Evolutionary conservation across 2,329 filamentous ascomycete species (phyloP).

Genomic region (Ramichloridium luteum): DNA sequence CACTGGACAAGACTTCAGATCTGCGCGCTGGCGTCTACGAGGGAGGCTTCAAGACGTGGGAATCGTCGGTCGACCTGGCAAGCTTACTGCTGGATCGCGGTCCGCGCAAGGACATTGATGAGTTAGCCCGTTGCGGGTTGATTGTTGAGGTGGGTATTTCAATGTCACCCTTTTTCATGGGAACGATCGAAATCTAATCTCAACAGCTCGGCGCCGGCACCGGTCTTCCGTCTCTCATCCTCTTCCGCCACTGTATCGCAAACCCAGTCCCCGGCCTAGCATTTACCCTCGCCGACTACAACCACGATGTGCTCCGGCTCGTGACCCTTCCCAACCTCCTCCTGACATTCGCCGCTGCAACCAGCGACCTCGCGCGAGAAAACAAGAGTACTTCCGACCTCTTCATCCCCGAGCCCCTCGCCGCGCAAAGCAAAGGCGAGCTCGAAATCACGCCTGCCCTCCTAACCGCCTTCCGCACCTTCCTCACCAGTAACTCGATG

Average conservation of each 20-base stretch:
- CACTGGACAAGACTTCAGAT: slow-evolving; percentile 56
- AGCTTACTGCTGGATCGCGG: slow-evolving; percentile 45
- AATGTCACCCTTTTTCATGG: too few species aligned
- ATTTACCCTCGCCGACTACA: slow-evolving; percentile 67
- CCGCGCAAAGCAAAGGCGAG: slow-evolving; percentile 36
- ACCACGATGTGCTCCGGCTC: slow-evolving; percentile 61
- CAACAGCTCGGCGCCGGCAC: slow-evolving; percentile 69
- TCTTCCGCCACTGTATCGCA: slow-evolving; percentile 52
- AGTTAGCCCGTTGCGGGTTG: slow-evolving; percentile 37
- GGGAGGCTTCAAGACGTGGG: slow-evolving; percentile 82
- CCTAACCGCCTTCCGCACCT: slow-evolving; percentile 44
- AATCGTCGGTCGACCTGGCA: slow-evolving; percentile 70
- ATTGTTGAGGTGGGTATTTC: slow-evolving; percentile 32
- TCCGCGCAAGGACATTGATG: slow-evolving; percentile 37
- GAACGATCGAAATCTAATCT: too few species aligned
- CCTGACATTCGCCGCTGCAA: slow-evolving; percentile 45
- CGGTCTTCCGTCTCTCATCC: slow-evolving; percentile 57
- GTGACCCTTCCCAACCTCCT: slow-evolving; percentile 71
- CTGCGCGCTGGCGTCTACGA: slow-evolving; percentile 75
- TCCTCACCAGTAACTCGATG: slow-evolving; percentile 41
- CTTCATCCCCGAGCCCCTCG: slow-evolving; percentile 4
- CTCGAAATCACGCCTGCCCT: slow-evolving; percentile 51
- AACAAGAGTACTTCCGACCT: slow-evolving; percentile 3
- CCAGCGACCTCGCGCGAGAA: slow-evolving; percentile 7
- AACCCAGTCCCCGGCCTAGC: slow-evolving; percentile 37